Conservation (phyloP, 2,329 filamentous ascomycete species). For the Drechslerella dactyloides region DNA sequence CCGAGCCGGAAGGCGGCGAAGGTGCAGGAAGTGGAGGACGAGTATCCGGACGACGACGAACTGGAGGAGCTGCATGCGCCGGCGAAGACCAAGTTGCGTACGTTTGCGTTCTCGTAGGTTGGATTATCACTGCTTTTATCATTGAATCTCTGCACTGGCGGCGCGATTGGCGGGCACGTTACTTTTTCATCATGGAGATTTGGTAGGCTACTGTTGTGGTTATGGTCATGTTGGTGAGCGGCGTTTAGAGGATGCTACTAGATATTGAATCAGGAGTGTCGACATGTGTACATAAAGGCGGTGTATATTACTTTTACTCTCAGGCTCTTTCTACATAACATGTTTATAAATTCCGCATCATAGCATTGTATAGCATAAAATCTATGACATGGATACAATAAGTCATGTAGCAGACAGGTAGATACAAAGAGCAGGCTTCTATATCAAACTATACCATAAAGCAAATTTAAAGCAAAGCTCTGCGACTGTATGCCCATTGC, state of each 20-base stretch:
- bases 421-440: no score
- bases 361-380: no score
- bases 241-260: neutral
- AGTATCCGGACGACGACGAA: constrained; percentile 55
- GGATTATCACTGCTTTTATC: constrained; percentile 2
- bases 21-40: constrained; percentile 54
- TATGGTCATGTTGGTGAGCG: neutral
- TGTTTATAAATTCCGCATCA: no score
- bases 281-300: no score
- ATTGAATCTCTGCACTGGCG: constrained; percentile 25
- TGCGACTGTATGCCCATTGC: no score
- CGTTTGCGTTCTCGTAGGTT: constrained; percentile 28
- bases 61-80: constrained; percentile 14
- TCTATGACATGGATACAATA: no score
- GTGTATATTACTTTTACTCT: no score
- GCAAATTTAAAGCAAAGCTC: no score
- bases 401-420: no score
- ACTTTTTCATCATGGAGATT: constrained; percentile 5
- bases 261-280: no score
- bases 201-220: neutral
- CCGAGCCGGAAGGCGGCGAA: constrained; percentile 1
- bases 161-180: constrained; percentile 9
- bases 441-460: no score
- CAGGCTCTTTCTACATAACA: no score
- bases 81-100: constrained; percentile 19